These are phyloP conservation scores for Effrenium voratum DNA, from an alignment of 73 alveolate species.

Conservation along the genomic window DNA sequence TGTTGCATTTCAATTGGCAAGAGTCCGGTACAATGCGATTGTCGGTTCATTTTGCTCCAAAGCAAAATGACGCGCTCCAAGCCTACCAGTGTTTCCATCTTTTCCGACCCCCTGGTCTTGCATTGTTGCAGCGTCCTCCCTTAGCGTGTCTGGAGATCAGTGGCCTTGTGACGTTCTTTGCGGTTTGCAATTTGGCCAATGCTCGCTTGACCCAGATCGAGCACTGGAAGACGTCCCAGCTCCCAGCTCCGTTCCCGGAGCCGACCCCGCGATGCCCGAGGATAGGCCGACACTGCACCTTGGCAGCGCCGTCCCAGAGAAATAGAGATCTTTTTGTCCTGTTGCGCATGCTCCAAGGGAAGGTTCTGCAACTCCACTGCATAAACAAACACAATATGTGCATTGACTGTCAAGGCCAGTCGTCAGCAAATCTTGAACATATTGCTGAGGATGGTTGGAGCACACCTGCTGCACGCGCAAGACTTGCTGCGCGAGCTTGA, in stretches of 20 bases:
- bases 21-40: too few relatives aligned
- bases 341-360: too few relatives aligned
- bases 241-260: conserved; percentile 3
- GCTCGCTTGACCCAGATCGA: too few relatives aligned
- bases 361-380: neutral
- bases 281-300: neutral
- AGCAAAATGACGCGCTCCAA: neutral
- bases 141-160: neutral
- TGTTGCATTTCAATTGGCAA: too few relatives aligned
- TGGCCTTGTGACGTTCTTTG: neutral
- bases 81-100: neutral
- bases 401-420: too few relatives aligned
- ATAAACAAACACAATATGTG: neutral
- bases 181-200: too few relatives aligned
- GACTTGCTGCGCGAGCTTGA: conserved; percentile 65
- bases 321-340: too few relatives aligned
- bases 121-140: neutral
- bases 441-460: conserved; percentile 48
- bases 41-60: neutral
- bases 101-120: neutral
- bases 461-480: conserved; percentile 43
- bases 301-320: too few relatives aligned
- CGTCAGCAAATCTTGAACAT: too few relatives aligned
- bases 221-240: too few relatives aligned
- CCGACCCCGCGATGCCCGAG: conserved; percentile 27